A percentile compares a stretch with the other conserved stretches of the same genome.
These are phyloP conservation scores for Protomyces arabidopsidicola DNA, from an alignment of 1,139 yeast species.

Conservation along the genomic window DNA sequence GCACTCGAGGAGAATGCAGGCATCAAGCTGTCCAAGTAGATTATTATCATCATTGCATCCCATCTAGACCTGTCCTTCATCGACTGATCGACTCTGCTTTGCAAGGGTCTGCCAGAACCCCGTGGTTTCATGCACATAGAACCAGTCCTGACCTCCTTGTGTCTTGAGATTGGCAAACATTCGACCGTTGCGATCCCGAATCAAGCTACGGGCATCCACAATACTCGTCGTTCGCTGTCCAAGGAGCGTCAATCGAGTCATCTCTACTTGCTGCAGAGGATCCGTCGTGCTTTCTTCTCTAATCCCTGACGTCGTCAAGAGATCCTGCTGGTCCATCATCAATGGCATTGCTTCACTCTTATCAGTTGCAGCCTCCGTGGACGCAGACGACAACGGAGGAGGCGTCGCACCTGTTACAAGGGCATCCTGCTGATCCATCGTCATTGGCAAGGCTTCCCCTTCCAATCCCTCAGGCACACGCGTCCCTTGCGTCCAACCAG, in stretches of 20 bases:
- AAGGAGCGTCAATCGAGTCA: conserved; percentile 13
- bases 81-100: background rate
- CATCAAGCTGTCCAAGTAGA: conserved; percentile 17
- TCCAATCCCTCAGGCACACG: background rate
- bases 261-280: conserved; percentile 3
- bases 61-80: background rate
- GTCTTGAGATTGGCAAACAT: conserved; percentile 24
- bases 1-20: conserved; percentile 16
- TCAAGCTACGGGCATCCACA: conserved; percentile 1
- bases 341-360: background rate
- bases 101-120: conserved; percentile 16
- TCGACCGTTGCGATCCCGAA: conserved; percentile 24
- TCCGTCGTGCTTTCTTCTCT: background rate
- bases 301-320: background rate
- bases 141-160: conserved; percentile 5
- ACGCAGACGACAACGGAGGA: background rate
- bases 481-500: background rate
- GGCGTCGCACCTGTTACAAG: background rate
- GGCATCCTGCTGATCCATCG: conserved; percentile 1
- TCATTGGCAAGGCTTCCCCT: background rate
- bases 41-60: background rate
- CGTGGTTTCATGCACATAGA: conserved; percentile 24
- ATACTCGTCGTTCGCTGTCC: conserved; percentile 1
- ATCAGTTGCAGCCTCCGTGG: background rate
- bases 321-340: background rate